These are phyloP conservation scores for Kodamaea sp. DNA, from an alignment of 1,139 yeast species.

Conservation along the genomic window DNA sequence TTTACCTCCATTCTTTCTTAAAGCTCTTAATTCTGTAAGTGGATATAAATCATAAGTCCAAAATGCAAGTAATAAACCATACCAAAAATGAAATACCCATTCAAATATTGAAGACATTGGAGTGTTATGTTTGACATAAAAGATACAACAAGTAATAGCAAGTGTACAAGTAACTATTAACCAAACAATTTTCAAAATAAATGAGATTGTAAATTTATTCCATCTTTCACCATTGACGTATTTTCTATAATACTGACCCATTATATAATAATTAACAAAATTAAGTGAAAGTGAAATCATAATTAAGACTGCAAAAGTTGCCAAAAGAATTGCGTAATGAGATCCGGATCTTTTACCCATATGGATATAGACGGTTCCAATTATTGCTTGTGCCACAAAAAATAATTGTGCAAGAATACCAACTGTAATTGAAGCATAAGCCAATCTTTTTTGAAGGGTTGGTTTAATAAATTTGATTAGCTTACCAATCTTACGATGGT, in stretches of 20 bases:
- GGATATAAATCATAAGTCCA: constrained; percentile 39
- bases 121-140: constrained; percentile 19
- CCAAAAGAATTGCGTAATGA: constrained; percentile 25
- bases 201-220: constrained; percentile 32
- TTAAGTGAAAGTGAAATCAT: constrained; percentile 20
- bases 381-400: constrained; percentile 23
- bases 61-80: constrained; percentile 32
- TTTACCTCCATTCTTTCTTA: constrained; percentile 11
- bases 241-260: constrained; percentile 31
- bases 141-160: constrained; percentile 27
- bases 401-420: constrained; percentile 27
- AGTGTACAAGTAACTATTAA: constrained; percentile 25
- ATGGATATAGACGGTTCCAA: constrained; percentile 21
- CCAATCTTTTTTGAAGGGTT: constrained; percentile 24
- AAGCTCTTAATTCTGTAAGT: constrained; percentile 24
- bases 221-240: constrained; percentile 31
- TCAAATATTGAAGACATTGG: constrained; percentile 27
- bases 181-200: constrained; percentile 30
- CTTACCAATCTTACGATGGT: constrained; percentile 31
- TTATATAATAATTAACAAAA: constrained; percentile 29
- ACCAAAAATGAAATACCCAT: constrained; percentile 38
- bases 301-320: constrained; percentile 25
- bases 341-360: constrained; percentile 17
- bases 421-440: constrained; percentile 23
- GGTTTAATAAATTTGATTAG: constrained; percentile 30